Base-by-base conservation (phyloP, 164 flowering plant species). In the Echeveria elegans region DNA sequence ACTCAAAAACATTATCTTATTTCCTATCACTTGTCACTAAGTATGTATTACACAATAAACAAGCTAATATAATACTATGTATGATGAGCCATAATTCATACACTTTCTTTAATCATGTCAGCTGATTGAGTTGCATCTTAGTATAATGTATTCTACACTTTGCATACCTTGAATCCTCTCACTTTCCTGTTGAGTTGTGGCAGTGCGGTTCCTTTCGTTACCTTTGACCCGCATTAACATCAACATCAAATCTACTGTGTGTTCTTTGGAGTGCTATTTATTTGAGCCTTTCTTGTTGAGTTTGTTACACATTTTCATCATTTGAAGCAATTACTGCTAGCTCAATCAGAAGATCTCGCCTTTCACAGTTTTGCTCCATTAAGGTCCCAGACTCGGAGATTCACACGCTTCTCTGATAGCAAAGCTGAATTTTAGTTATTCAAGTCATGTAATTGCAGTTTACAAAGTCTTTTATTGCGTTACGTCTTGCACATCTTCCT, bases 391-490 rank as follows among this genome's bases (percentile, higher is more conserved):
- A 56, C 34, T 56, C 19, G 10, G 19, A 56, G 19, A 56, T 56
- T 56, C 16, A 19, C 61, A 56, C 1, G 61, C 61, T 28, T 56
- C 32, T 56, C 32, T 56, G 61, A 56, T 26, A 11, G 32, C 32
- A 28, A 29, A 56, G 30, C 14, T 26, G 61, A 56, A 56, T 56
- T 32, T 28, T 14, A 11, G 32, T 56, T 32, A 56, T 56, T 28
- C 19, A 32, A 56, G 61, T 56, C 61, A 56, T 56, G 61, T 56
- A 56, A 56, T 32, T 56, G 61, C 61, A 56, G 61, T 56, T 56
- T 28, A 26, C 61, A 56, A 32, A 12, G 61, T 56, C 32, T 29
- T 26, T 56, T 56, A 5, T 56, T 28, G 61, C 28, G 12, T 56
- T 12, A 18, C 18, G 30, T 28, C 15, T 10, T 15, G 5, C 61